A percentile compares a stretch with the other conserved stretches of the same genome.
phyloP scores from a whole-genome alignment of 345 rosid species.

The Garcia nutans region DNA sequence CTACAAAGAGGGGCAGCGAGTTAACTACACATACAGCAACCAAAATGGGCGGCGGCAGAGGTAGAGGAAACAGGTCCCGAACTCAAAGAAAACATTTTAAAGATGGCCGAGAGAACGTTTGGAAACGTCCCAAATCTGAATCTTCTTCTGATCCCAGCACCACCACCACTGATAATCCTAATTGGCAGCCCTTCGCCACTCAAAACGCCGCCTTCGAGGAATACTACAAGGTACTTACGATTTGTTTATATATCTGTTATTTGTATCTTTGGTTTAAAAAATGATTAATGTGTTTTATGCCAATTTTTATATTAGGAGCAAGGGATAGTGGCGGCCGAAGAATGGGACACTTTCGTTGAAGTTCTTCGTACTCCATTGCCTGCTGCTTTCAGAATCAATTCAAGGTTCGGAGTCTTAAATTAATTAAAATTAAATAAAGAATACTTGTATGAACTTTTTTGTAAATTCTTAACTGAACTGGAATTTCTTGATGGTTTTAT shows the following conservation, averaged over 20 bases:
- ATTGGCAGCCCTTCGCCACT: constrained; percentile 63
- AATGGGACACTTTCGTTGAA: constrained; percentile 76
- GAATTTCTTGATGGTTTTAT: neutral
- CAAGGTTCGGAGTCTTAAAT: constrained; percentile 40
- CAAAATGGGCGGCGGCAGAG: constrained; percentile 46
- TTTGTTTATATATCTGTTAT: neutral
- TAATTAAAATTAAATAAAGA: no score
- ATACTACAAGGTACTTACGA: constrained; percentile 64
- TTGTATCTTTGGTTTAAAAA: neutral
- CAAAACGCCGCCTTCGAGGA: constrained; percentile 74
- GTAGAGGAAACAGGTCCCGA: constrained; percentile 56
- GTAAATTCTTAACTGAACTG: neutral
- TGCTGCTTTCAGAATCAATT: constrained; percentile 92
- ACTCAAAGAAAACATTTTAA: constrained; percentile 64
- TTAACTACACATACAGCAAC: neutral
- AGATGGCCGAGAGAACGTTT: constrained; percentile 68
- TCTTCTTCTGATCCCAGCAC: constrained; percentile 35
- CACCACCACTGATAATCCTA: constrained; percentile 13
- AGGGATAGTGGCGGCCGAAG: constrained; percentile 67
- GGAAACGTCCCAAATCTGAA: constrained; percentile 59
- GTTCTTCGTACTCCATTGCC: constrained; percentile 83
- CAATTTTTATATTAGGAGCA: constrained; percentile 52
- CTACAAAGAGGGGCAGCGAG: neutral
- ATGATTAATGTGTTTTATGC: neutral
- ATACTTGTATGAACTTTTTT: neutral